A percentile compares a stretch with the other conserved stretches of the same genome.
Evolutionary conservation across 371 early-diverging fungal species (phyloP).

Genomic region (Nematocida homosporus): DNA sequence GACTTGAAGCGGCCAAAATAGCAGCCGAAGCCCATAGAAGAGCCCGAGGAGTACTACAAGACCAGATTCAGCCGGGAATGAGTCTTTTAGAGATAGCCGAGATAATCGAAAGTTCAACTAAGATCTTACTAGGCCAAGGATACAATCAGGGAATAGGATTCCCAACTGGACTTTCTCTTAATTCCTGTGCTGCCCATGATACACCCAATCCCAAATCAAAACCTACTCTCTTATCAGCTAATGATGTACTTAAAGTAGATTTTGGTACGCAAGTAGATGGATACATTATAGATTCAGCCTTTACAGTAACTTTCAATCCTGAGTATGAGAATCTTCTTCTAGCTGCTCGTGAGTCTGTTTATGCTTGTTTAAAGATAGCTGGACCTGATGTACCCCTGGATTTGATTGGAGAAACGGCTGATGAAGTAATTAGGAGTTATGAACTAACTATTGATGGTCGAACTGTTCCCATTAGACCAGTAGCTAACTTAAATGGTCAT

Average conservation of each 20-base stretch:
- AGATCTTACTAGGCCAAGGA: conserved; percentile 79
- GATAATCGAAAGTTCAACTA: conserved; percentile 85
- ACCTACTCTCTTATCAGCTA: conserved; percentile 76
- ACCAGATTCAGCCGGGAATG: conserved; percentile 87
- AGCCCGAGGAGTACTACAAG: conserved; percentile 76
- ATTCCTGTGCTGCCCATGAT: conserved; percentile 96
- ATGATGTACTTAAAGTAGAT: conserved; percentile 96
- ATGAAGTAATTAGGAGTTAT: conserved; percentile 93
- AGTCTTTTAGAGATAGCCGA: conserved; percentile 83
- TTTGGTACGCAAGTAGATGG: conserved; percentile 95
- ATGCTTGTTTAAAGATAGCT: conserved; percentile 84
- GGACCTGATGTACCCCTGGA: conserved; percentile 90
- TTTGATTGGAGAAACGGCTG: conserved; percentile 92
- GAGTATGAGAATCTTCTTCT: conserved; percentile 78
- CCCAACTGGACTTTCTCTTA: conserved; percentile 94
- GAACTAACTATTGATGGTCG: conserved; percentile 90
- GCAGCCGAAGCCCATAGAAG: conserved; percentile 70
- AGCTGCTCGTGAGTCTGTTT: conserved; percentile 91
- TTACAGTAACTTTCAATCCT: conserved; percentile 88
- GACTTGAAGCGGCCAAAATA: conserved; percentile 70
- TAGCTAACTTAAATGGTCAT: conserved; percentile 94
- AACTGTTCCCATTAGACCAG: conserved; percentile 77
- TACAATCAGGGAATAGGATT: conserved; percentile 78
- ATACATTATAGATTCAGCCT: conserved; percentile 92
- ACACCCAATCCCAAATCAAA: conserved; percentile 92